phyloP scores from a whole-genome alignment of 108 stramenopile genomes.

The Cyclotella kingstonii region DNA sequence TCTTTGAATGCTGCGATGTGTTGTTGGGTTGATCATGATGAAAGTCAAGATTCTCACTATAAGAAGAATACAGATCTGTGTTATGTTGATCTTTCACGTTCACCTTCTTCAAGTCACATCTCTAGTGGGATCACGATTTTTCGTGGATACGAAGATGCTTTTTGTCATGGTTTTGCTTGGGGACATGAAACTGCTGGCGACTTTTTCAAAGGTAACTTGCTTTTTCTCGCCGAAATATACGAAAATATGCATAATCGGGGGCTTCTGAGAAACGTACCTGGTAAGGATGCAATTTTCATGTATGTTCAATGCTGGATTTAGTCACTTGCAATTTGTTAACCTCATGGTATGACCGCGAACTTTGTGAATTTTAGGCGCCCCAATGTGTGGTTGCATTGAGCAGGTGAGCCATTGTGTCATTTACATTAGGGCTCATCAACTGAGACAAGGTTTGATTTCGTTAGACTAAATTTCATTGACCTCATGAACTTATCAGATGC shows the following conservation, averaged over 20 bases:
- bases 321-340: background rate
- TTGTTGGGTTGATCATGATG: slow-evolving; percentile 2
- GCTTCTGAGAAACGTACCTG: background rate
- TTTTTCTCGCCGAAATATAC: slow-evolving; percentile 1
- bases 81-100: slow-evolving; percentile 4
- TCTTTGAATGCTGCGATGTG: slow-evolving; percentile 1
- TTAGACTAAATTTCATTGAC: background rate
- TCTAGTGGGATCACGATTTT: background rate
- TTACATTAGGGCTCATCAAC: background rate
- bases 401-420: background rate
- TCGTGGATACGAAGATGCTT: background rate
- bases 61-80: background rate
- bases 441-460: background rate
- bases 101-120: background rate
- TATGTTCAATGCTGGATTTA: background rate
- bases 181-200: background rate
- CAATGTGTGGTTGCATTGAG: slow-evolving; percentile 10
- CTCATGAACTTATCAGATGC: background rate
- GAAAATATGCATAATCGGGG: slow-evolving; percentile 4
- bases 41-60: background rate
- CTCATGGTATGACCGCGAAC: background rate
- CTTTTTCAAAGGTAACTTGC: slow-evolving; percentile 3
- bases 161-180: slow-evolving; percentile 11
- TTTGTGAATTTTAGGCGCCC: background rate
- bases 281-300: no score